Percentiles rank a stretch among this genome's conserved stretches.
Conservation (phyloP, 345 rosid genomes). For the Eucalyptus cloeziana region DNA sequence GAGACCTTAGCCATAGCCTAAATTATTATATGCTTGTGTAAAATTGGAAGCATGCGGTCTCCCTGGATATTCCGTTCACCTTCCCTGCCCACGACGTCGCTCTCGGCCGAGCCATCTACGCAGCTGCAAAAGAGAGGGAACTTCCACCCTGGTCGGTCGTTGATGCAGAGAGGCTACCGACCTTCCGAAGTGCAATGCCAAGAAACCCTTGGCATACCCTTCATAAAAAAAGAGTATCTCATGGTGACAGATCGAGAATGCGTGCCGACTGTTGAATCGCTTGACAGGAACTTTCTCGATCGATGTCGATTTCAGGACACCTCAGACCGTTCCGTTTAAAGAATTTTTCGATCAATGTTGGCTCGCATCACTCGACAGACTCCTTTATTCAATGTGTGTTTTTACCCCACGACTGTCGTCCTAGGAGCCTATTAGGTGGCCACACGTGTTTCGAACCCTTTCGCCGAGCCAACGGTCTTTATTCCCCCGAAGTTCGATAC, state of each 20-base stretch:
- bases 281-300: neutral
- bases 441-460: fast-evolving
- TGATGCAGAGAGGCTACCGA: neutral
- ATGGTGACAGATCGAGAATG: neutral
- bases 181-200: neutral
- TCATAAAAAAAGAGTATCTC: neutral
- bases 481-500: neutral
- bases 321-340: neutral
- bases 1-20: neutral
- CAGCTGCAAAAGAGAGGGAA: neutral
- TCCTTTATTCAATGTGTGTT: neutral
- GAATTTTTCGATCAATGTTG: neutral
- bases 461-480: no score
- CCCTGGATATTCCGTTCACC: neutral
- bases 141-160: neutral
- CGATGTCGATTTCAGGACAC: neutral
- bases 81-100: neutral
- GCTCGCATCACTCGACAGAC: neutral
- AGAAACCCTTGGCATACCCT: neutral
- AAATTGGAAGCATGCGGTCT: neutral
- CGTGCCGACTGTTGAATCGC: neutral
- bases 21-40: neutral
- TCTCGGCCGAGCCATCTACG: neutral
- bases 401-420: no score
- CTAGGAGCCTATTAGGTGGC: neutral